Conservation (phyloP, 2,329 filamentous ascomycete species). For the Cercospora zeina region DNA sequence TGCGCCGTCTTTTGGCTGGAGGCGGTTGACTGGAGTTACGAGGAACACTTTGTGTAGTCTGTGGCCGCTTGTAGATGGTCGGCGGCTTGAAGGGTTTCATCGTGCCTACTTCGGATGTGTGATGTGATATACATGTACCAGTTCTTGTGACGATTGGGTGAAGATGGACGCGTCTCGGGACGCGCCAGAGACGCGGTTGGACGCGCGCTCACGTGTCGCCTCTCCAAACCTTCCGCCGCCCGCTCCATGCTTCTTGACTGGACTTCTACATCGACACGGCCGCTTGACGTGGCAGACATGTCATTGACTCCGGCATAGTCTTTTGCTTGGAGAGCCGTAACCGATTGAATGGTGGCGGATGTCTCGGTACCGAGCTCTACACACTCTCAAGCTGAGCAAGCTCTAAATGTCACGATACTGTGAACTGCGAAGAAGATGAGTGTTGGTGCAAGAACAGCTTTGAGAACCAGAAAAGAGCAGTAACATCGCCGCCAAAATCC, state of each 20-base stretch:
- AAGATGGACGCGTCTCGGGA: background rate
- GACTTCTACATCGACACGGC: background rate
- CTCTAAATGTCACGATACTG: background rate
- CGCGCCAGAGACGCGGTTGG: background rate
- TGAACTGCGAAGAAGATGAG: background rate
- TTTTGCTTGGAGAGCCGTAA: background rate
- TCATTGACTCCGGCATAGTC: background rate
- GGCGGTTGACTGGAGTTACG: slow-evolving; percentile 34
- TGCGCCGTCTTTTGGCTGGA: slow-evolving; percentile 47
- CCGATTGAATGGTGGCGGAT: background rate
- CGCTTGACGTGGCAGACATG: background rate
- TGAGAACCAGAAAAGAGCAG: background rate
- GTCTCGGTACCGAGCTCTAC: background rate
- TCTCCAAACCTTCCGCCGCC: too few species aligned
- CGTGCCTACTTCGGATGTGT: background rate
- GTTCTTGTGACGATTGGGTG: background rate
- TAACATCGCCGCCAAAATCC: background rate
- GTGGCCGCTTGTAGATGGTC: slow-evolving; percentile 27
- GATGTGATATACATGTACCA: background rate
- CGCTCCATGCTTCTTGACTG: background rate
- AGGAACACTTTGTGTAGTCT: slow-evolving; percentile 11
- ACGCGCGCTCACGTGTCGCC: background rate
- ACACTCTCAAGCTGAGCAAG: background rate
- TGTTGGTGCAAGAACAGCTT: background rate
- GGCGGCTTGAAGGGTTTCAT: slow-evolving; percentile 40